Base-by-base conservation (phyloP, 495 filamentous ascomycete species). In the Xylaria bambusicola region DNA sequence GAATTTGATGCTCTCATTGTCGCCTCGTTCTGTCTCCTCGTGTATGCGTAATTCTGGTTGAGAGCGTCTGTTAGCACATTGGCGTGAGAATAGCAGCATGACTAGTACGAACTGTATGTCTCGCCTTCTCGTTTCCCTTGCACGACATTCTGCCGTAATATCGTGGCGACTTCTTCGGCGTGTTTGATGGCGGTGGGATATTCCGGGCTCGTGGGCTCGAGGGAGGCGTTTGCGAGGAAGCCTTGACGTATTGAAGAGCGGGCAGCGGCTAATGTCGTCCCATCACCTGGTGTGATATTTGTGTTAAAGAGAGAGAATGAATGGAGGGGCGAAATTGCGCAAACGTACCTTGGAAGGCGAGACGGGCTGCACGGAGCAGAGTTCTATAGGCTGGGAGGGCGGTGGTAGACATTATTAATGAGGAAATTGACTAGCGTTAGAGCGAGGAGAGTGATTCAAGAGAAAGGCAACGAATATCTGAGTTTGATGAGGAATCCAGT, bases 1-100 rank as follows among this genome's bases (percentile, higher is more conserved):
- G 55, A 84, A 67, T 72, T 91, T 92, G 64, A 95, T 83, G 6
- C 86, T 88, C 54, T 95, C 90, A 66, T 98, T 98, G 76, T 97
- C 90, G 27, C 93, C 92, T 33, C 90, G 81, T 73, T 98, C 94
- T 44, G 89, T 98, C 55, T 93, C 78, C 48, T 95, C 84, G 71
- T 97, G 94, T 66, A 98, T 96, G 15, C 84, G 79, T 51, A 98
- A 77, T 71, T 89, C 92, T 95, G 62, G 15, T 3, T 3, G 9
- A n/a, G n/a, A n/a, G n/a, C n/a, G n/a, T 3, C 5, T 35, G 40
- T 64, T 7, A 63, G 60, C 45, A 54, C 13, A 51, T 42, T n/a
- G 29, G 13, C 26, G 61, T 20, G 5, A 31, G 36, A n/a, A 33
- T 6, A 31, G 35, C 2, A 18, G 17, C 9, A 26, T 24, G 26